Base-by-base conservation (phyloP, 345 rosid species). In the Mallotus nudiflorus region DNA sequence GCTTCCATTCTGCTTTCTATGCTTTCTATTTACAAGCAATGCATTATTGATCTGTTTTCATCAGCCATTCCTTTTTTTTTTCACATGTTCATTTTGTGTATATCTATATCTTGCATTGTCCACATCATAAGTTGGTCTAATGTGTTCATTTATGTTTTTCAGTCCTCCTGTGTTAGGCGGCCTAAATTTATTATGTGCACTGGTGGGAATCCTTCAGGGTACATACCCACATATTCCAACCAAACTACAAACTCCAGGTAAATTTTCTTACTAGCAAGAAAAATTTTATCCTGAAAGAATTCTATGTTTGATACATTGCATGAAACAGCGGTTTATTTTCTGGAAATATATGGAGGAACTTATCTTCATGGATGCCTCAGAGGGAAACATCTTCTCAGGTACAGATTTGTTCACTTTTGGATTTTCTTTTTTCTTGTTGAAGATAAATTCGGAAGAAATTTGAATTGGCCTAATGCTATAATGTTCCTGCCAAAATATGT, bases 161-260 rank as follows among this genome's bases (percentile, higher is more conserved):
- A 95, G 97, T 82, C 97, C 50, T 76, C 90, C 65, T 92, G 91
- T 33, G 74, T 88, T 57, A 85, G 99, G 76, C 81, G 96, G 62
- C 96, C 97, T 49, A 95, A 92, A 67, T 95, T 85, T 84, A 89
- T 92, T 69, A 73, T 92, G 83, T 90, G 92, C 87, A 86, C 97
- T 62, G 97, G 97, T 16, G 99, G 93, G 33, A 90, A 74, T 60
- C 76, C 93, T 67, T 73, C 88, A 22, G 86, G 85, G 63, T 80
- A 84, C 85, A 78, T 90, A 48, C 96, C 99, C 29, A 83, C 97
- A 62, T 82, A 82, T 84, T 51, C 90, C 7, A 77, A 57, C 70
- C 97, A 89, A 72, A 87, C 69, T 67, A 79, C 88, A 14, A 53
- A 87, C 63, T 69, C 97, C 66, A 82, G 92, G 97, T 92, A 82